These are phyloP conservation scores for Pythium sukuiense DNA, from an alignment of 352 stramenopile genomes.

Conservation along the genomic window DNA sequence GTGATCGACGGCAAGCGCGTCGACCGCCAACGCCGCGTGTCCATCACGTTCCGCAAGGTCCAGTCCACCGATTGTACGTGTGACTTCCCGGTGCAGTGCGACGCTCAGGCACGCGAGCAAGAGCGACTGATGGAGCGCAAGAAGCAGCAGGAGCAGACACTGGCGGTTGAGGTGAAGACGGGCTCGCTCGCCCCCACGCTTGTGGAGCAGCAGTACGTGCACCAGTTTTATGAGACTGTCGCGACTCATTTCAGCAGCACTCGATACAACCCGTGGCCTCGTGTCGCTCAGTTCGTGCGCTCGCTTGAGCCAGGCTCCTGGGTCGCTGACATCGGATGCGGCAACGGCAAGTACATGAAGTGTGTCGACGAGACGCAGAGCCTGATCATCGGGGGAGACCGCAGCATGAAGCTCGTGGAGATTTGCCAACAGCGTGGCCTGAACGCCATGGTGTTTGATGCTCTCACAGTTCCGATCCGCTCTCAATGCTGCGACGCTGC, in stretches of 20 bases:
- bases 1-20: conserved; percentile 77
- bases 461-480: conserved; percentile 69
- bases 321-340: conserved; percentile 82
- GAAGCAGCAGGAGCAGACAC: conserved; percentile 8
- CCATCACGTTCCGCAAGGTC: conserved; percentile 89
- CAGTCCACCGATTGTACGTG: conserved; percentile 67
- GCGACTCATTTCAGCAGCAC: conserved; percentile 85
- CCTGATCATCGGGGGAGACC: conserved; percentile 61
- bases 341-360: conserved; percentile 90
- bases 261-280: conserved; percentile 84
- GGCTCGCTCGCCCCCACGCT: conserved; percentile 51
- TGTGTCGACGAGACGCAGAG: conserved; percentile 55
- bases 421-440: conserved; percentile 63
- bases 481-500: conserved; percentile 73
- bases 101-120: conserved; percentile 34
- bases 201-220: conserved; percentile 81
- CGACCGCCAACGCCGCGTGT: conserved; percentile 64
- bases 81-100: conserved; percentile 68
- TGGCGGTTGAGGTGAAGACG: conserved; percentile 17
- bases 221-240: conserved; percentile 87
- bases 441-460: conserved; percentile 78
- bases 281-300: conserved; percentile 66
- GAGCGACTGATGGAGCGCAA: conserved; percentile 8
- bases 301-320: conserved; percentile 55
- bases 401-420: conserved; percentile 56